A percentile compares a stretch with the other conserved stretches of the same genome.
Evolutionary conservation across 208 protist genomes (phyloP).

Genomic region (Lotmaria passim): DNA sequence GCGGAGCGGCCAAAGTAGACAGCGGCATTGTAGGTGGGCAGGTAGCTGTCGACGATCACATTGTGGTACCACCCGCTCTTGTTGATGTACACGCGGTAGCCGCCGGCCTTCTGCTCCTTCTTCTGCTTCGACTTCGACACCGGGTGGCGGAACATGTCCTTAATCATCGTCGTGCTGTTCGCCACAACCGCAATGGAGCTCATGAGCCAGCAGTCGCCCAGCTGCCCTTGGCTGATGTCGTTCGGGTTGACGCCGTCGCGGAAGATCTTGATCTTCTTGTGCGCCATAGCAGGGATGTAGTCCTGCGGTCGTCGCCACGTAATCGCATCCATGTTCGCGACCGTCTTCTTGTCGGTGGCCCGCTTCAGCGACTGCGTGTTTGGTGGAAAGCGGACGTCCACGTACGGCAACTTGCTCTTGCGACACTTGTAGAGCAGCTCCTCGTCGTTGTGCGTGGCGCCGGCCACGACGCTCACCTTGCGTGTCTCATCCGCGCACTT

Average conservation of each 20-base stretch:
- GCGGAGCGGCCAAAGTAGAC: constrained; percentile 43
- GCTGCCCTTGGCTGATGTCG: constrained; percentile 59
- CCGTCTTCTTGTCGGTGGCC: constrained; percentile 27
- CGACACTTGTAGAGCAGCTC: constrained; percentile 50
- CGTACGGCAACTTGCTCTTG: constrained; percentile 47
- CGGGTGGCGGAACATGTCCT: constrained; percentile 42
- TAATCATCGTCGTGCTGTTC: constrained; percentile 43
- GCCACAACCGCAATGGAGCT: constrained; percentile 55
- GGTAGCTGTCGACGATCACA: constrained; percentile 63
- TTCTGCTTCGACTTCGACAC: constrained; percentile 30
- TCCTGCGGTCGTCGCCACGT: constrained; percentile 65
- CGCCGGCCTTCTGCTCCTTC: constrained; percentile 38
- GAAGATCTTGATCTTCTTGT: constrained; percentile 45
- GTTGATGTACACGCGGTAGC: constrained; percentile 57
- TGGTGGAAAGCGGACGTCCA: constrained; percentile 62
- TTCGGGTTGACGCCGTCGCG: constrained; percentile 36
- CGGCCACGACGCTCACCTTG: constrained; percentile 22
- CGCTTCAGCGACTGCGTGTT: constrained; percentile 42
- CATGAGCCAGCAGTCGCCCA: constrained; percentile 77
- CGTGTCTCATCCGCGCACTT: constrained; percentile 31
- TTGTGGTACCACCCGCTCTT: constrained; percentile 62
- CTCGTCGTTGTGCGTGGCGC: constrained; percentile 30
- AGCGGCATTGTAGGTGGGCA: constrained; percentile 40
- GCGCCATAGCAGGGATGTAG: constrained; percentile 44
- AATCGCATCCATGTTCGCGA: constrained; percentile 31